These are phyloP conservation scores for Malbranchea cinnamomea DNA, from an alignment of 2,329 filamentous ascomycete genomes.

Conservation along the genomic window DNA sequence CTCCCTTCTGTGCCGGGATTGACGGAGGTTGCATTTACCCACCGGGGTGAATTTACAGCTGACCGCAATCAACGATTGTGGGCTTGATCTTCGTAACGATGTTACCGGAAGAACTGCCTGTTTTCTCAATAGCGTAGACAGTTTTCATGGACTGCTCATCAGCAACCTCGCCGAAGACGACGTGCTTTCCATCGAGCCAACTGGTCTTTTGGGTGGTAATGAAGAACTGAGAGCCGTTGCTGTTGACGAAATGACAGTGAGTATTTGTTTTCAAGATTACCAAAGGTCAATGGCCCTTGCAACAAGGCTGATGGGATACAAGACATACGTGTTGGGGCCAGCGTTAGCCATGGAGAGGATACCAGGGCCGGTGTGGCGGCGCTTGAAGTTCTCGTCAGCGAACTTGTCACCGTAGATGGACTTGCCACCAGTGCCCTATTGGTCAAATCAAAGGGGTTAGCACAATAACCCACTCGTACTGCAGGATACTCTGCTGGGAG, in stretches of 20 bases:
- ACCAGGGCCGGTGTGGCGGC: slow-evolving; percentile 59
- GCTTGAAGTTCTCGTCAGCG: slow-evolving; percentile 76
- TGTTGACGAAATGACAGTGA: slow-evolving; percentile 12
- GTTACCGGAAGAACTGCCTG: slow-evolving; percentile 39
- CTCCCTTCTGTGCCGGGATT: too few relatives aligned
- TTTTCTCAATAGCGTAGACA: slow-evolving; percentile 45
- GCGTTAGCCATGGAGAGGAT: slow-evolving; percentile 92
- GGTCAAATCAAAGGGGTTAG: slow-evolving; percentile 8
- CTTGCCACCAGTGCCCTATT: slow-evolving; percentile 73
- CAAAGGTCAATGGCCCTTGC: background rate
- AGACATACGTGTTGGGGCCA: slow-evolving; percentile 69
- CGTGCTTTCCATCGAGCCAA: slow-evolving; percentile 55
- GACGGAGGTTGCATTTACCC: too few relatives aligned
- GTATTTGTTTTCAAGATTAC: background rate
- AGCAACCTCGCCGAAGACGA: slow-evolving; percentile 52
- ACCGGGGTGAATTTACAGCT: slow-evolving; percentile 25
- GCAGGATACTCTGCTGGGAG: slow-evolving; percentile 1
- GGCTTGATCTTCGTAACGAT: slow-evolving; percentile 39
- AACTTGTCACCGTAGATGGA: slow-evolving; percentile 96
- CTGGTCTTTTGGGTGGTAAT: slow-evolving; percentile 52
- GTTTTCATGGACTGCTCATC: slow-evolving; percentile 38
- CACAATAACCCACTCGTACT: too few relatives aligned
- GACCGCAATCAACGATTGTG: slow-evolving; percentile 38
- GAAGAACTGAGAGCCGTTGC: slow-evolving; percentile 61
- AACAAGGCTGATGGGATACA: background rate